These are phyloP conservation scores for Odonthalia washingtoniensis DNA, from an alignment of 31 red algal genomes.

Conservation along the genomic window DNA sequence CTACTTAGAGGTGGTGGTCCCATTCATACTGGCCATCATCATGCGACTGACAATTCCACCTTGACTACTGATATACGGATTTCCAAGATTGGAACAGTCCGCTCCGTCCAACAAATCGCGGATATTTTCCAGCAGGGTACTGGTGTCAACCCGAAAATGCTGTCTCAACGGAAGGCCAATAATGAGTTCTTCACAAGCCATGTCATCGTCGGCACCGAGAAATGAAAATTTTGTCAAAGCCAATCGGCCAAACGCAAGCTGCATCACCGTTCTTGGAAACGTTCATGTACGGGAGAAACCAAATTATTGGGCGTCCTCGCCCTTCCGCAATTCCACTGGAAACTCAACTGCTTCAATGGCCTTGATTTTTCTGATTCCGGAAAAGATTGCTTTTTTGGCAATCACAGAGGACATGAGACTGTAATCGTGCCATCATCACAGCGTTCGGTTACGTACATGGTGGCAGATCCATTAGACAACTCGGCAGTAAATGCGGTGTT, in stretches of 20 bases:
- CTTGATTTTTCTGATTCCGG: no score
- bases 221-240: not conserved
- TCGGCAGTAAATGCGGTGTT: no score
- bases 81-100: not conserved
- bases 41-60: conserved; percentile 5
- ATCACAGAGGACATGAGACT: no score
- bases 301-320: no score
- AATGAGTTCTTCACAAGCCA: not conserved
- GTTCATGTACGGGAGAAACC: not conserved
- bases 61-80: not conserved
- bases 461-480: no score
- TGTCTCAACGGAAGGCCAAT: not conserved
- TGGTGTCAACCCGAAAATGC: not conserved
- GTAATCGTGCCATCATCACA: no score
- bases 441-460: no score
- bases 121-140: conserved; percentile 4
- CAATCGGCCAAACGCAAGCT: not conserved
- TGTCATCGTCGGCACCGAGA: not conserved
- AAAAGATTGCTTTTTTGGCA: no score
- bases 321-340: no score
- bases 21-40: conserved; percentile 24
- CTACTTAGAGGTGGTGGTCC: no score
- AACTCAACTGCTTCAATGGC: no score
- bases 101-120: not conserved
- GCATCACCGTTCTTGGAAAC: not conserved